Evolutionary conservation across 2,329 filamentous ascomycete genomes (phyloP).

Genomic region (Bipolaris bicolor): DNA sequence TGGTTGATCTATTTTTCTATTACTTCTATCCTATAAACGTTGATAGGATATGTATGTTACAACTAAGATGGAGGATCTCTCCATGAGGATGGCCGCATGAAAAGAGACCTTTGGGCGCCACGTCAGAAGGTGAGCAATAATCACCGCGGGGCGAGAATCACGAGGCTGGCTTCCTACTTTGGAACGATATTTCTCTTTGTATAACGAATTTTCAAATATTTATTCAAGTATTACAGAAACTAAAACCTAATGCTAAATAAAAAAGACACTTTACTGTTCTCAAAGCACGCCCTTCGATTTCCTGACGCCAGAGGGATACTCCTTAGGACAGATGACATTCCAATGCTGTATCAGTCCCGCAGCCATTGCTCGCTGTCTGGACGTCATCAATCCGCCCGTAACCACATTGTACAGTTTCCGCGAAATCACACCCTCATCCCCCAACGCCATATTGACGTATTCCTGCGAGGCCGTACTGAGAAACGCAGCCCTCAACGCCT

Average conservation of each 20-base stretch:
- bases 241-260: not conserved
- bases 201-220: not conserved
- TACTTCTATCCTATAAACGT: too few species aligned
- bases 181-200: too few species aligned
- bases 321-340: not conserved
- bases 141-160: too few species aligned
- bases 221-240: not conserved
- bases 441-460: not conserved
- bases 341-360: not conserved
- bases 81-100: too few species aligned
- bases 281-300: too few species aligned
- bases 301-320: not conserved
- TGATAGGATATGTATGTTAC: too few species aligned
- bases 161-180: not conserved
- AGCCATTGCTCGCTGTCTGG: not conserved
- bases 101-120: too few species aligned
- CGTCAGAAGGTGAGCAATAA: too few species aligned
- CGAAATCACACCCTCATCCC: not conserved
- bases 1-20: not conserved
- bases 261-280: not conserved
- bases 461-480: not conserved
- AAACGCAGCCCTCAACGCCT: not conserved
- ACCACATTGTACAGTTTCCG: constrained; percentile 6
- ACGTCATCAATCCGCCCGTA: not conserved
- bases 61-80: too few species aligned